These are phyloP conservation scores for Chlamydomonas sp. DNA, from an alignment of 139 green algal species.

Conservation along the genomic window DNA sequence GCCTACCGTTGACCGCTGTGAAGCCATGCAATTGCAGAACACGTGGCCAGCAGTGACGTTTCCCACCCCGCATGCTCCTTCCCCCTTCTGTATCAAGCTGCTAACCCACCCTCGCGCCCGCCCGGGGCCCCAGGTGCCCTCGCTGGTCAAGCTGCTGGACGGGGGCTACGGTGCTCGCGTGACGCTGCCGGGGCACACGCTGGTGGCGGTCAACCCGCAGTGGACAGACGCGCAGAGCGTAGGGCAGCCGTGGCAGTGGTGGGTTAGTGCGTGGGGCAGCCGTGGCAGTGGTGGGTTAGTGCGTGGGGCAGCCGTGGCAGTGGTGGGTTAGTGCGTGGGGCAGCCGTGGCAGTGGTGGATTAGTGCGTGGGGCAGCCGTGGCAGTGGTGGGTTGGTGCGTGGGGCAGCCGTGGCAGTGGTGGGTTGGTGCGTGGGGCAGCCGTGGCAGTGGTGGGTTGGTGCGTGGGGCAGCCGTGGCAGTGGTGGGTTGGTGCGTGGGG, in stretches of 20 bases:
- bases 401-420: conserved; percentile 44
- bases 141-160: conserved; percentile 36
- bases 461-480: conserved; percentile 43
- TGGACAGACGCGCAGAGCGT: conserved; percentile 29
- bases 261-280: too few relatives aligned
- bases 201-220: conserved; percentile 30
- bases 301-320: too few relatives aligned
- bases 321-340: conserved; percentile 24
- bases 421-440: conserved; percentile 40
- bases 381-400: too few relatives aligned
- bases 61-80: background rate
- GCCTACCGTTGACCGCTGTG: too few relatives aligned
- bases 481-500: too few relatives aligned
- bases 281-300: conserved; percentile 14
- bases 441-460: too few relatives aligned
- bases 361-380: conserved; percentile 41
- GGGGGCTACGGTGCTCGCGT: conserved; percentile 30
- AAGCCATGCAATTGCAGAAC: too few relatives aligned
- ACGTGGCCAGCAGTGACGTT: background rate
- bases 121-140: conserved; percentile 13
- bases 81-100: background rate
- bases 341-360: conserved; percentile 47
- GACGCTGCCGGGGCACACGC: background rate
- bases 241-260: conserved; percentile 43
- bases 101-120: background rate